Base-by-base conservation (phyloP, 1,284 basidiomycete genomes). In the Tausonia pullulans region DNA sequence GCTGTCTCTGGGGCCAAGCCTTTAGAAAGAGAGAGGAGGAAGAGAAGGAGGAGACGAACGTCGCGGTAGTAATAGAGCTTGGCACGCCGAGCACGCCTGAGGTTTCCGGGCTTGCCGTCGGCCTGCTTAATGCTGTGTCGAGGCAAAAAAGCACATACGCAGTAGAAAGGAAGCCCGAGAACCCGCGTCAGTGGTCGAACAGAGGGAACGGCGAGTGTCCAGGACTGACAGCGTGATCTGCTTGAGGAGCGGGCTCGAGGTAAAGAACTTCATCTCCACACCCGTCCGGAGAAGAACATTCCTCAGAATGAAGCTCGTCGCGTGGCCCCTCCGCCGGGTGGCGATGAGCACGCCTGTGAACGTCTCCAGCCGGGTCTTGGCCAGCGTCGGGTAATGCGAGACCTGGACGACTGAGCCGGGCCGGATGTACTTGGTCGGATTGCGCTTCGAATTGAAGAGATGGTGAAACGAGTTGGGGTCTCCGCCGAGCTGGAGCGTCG, bases 201-300 rank as follows among this genome's bases (percentile, higher is more conserved):
- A 14, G 44, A 16, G 43, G 57, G 39, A 14, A 9, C 41, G 14
- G 39, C 10, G 43, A 8, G 57, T 16, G 55, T 41, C 16, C 40
- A 41, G 4, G 50, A 60, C 59, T 27, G 7, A 54, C 60, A 95
- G 78, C 76, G 85, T 85, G 75, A 96, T 87, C 65, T 87, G 84
- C 80, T 90, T 91, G 75, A 96, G 74, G 74, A 88, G 82, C 44
- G 93, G 92, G 61, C 85, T 87, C 73, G 83, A 85, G 67, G 87
- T 83, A 73, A 86, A 90, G 78, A 90, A 89, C 72, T 86, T 87
- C 85, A 90, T 87, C 79, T 96, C 92, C 49, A 94, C 86, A 14
- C 91, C 92, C 9, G 87, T 89, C 69, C 88, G 82, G 71, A 90
- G 87, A 65, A 96, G 82, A 69, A 95, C 82, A 77, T 95, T 96